Evolutionary conservation across 1,139 yeast genomes (phyloP), one percentile per base, ranked within the genome.

Genomic region (Spathaspora sp.): DNA sequence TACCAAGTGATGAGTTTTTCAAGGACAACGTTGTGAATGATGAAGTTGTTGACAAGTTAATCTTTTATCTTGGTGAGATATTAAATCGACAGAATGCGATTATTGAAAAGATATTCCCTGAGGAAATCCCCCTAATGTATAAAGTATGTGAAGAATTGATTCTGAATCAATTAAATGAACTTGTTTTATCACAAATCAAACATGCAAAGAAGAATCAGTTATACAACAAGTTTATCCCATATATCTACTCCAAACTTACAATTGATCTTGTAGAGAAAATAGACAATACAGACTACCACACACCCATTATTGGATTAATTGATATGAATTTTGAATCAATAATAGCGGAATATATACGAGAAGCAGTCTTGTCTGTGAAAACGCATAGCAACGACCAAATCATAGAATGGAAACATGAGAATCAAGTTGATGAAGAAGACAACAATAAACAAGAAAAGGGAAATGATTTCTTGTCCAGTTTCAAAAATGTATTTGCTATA

Each of bases 401-500:
- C 26, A 44, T 47, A 1, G 61, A 61, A 20, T 74, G 80, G 80
- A 63, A 65, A 47, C 56, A 74, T 48, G 79, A 74, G 51, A 68
- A 66, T 36, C 76, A 72, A 52, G 78, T 74, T 11, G 67, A 65
- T 51, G 43, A 33, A 13, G 36, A 31, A 13, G 18, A 15, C 9
- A 31, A 31, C 9, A 15, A 31, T n/a, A 18, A 37, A 16, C 62
- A 66, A 7, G 78, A 73, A 52, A 60, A 76, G 1, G 74, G 74
- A 44, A 71, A 66, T 51, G 80, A 74, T 52, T 73, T 74, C 49
- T 66, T 82, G 46, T 68, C 82, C 34, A 79, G 84, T 56, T 86
- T 86, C 61, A 79, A 82, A 25, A 84, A 82, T 54, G 84, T 85
- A 59, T 70, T 79, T 47, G 70, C 78, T 9, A 73, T 74, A 27